Conservation (phyloP, 1,284 basidiomycete species). For the Rhizopogon hawkerae region DNA sequence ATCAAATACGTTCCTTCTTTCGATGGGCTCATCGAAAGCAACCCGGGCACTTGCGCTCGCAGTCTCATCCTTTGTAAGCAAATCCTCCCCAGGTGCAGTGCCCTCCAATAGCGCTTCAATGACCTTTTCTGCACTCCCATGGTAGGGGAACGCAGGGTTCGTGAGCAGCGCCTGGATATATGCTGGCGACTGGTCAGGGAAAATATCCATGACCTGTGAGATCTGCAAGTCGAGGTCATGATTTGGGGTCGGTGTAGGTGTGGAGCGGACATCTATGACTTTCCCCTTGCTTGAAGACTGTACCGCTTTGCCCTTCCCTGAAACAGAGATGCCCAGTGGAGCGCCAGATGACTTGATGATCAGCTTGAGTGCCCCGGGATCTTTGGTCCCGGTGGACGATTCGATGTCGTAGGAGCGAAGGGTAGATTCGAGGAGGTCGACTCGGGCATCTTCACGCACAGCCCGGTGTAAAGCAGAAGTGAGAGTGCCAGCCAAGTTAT, state of each 20-base stretch:
- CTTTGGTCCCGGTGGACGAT: conserved; percentile 19
- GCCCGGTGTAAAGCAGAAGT: conserved; percentile 35
- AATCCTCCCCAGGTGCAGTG: conserved; percentile 44
- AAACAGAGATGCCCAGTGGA: conserved; percentile 21
- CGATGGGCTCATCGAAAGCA: conserved; percentile 18
- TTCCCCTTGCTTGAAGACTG: conserved; percentile 30
- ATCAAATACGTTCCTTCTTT: conserved; percentile 67
- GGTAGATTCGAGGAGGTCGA: conserved; percentile 47
- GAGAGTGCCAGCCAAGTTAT: conserved; percentile 47
- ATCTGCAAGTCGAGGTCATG: conserved; percentile 47
- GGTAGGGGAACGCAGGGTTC: conserved; percentile 40
- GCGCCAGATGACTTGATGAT: conserved; percentile 53
- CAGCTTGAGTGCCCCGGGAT: conserved; percentile 51
- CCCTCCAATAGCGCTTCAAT: conserved; percentile 66
- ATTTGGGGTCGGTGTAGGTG: conserved; percentile 19
- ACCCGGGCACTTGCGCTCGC: neutral
- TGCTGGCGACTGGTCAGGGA: conserved; percentile 47
- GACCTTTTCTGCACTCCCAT: conserved; percentile 47
- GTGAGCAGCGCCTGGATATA: conserved; percentile 53
- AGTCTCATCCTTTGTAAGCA: conserved; percentile 17
- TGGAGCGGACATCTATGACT: conserved; percentile 17
- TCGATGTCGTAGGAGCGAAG: conserved; percentile 33
- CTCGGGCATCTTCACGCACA: conserved; percentile 45
- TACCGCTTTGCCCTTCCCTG: conserved; percentile 15
- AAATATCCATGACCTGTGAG: conserved; percentile 60